A percentile compares a stretch with the other conserved stretches of the same genome.
These are phyloP conservation scores for Hyphodiscus sp. DNA, from an alignment of 2,329 filamentous ascomycete genomes.

Conservation along the genomic window DNA sequence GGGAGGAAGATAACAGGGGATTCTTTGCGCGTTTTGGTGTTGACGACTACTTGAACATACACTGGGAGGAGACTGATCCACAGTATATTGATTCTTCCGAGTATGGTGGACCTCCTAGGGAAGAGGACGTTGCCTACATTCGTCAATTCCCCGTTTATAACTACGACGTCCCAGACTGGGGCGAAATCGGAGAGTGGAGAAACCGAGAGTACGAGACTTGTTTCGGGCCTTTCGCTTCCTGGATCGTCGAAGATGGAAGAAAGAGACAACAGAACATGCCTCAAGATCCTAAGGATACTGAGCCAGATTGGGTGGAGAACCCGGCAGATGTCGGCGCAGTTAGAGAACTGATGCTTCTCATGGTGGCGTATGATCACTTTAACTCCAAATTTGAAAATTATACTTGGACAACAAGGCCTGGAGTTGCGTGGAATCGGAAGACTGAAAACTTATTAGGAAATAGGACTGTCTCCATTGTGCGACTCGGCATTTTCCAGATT, in stretches of 20 bases:
- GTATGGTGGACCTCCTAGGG: background rate
- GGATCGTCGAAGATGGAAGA: slow-evolving; percentile 16
- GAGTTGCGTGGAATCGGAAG: background rate
- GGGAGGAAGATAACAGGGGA: slow-evolving; percentile 5
- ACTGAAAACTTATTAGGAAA: background rate
- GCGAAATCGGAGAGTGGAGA: slow-evolving; percentile 11
- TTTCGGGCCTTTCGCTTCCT: slow-evolving; percentile 14
- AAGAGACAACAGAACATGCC: slow-evolving; percentile 5
- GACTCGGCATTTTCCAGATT: slow-evolving; percentile 14
- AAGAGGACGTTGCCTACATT: slow-evolving; percentile 8
- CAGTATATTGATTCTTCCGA: background rate
- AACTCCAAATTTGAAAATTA: slow-evolving; percentile 7
- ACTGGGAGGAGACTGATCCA: slow-evolving; percentile 2
- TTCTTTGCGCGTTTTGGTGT: slow-evolving; percentile 5
- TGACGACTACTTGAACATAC: background rate
- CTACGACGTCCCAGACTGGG: slow-evolving; percentile 12
- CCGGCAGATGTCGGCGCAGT: slow-evolving; percentile 8
- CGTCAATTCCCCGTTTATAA: slow-evolving; percentile 14
- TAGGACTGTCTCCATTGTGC: slow-evolving; percentile 12
- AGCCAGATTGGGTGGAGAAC: slow-evolving; percentile 7
- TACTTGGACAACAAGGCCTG: background rate
- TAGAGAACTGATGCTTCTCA: slow-evolving; percentile 15
- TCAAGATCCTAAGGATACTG: slow-evolving; percentile 1
- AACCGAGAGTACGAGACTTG: slow-evolving; percentile 11
- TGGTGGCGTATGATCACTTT: slow-evolving; percentile 16